These are phyloP conservation scores for Adansonia digitata DNA, from an alignment of 345 rosid genomes.

Conservation along the genomic window DNA sequence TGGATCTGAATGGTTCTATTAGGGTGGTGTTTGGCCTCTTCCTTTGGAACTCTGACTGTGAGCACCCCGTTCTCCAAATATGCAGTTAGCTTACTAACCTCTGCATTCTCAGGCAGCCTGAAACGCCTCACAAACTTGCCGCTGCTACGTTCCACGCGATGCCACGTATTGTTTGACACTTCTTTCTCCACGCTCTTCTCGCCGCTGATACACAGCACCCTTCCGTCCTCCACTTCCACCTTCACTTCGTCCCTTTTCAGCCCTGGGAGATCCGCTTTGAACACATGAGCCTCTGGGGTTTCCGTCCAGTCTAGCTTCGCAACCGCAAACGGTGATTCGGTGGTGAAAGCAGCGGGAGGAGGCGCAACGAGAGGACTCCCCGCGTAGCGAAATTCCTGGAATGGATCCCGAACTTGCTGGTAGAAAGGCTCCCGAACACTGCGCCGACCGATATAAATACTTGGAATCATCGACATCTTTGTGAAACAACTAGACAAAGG, in stretches of 20 bases:
- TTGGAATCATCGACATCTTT: constrained; percentile 6
- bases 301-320: constrained; percentile 29
- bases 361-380: not conserved
- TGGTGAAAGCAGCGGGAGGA: constrained; percentile 5
- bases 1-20: not conserved
- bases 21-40: not conserved
- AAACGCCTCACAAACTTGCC: constrained; percentile 27
- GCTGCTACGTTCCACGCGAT: constrained; percentile 22
- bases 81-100: constrained; percentile 12
- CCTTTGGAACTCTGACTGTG: constrained; percentile 31
- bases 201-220: constrained; percentile 26
- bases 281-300: constrained; percentile 28
- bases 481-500: not conserved
- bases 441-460: not conserved
- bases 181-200: constrained; percentile 30
- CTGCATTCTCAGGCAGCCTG: constrained; percentile 29
- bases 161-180: constrained; percentile 17
- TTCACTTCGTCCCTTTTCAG: constrained; percentile 33
- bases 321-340: not conserved
- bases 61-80: constrained; percentile 32
- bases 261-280: constrained; percentile 29
- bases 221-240: constrained; percentile 30
- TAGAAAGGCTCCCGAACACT: not conserved
- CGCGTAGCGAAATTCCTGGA: not conserved
- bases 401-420: constrained; percentile 8